Evolutionary conservation across 2,329 filamentous ascomycete species (phyloP), one percentile per base, ranked within the genome.

Genomic region (Apiospora malaysiana): DNA sequence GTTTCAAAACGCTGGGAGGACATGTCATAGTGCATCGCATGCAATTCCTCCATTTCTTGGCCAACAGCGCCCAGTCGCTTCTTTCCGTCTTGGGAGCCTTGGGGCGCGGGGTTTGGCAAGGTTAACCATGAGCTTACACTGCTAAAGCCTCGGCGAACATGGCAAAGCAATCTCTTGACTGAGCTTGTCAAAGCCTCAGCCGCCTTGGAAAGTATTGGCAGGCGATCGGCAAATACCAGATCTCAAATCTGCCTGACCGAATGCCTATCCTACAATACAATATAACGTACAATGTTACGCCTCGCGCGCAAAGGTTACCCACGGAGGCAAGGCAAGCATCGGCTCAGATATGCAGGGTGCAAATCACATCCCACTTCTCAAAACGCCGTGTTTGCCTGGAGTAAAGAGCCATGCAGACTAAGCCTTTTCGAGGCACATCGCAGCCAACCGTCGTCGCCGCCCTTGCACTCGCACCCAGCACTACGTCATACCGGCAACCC

Each of bases 1-100:
- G 32, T 63, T 23, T 63, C 56, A 63, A 40, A 32, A 21, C 32
- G 51, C 14, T 21, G 51, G 51, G 51, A 27, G 7, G 27, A 25
- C 27, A 67, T 67, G 66, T 67, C 66, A 67, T 67, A 67, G 40
- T 47, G 66, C 66, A 67, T 67, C 16, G 45, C 42, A 18, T 14
- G 10, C 23, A 27, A 27, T 67, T 40, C 45, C 9, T 21, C 56
- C 1, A n/a, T n/a, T 40, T 40, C 66, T 47, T 47, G 43, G 66
- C 66, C 63, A 46, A 45, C 42, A 67, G 32, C 42, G 66, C 66
- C 66, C 43, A 68, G 66, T 40, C 25, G n/a, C 46, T 47, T 68
- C 66, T 46, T 7, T 32, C 66, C 18, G 25, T 32, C 37, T 68
- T 27, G 43, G 16, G 16, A 25, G 25, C n/a, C 37, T 68, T 27